A percentile compares a stretch with the other conserved stretches of the same genome.
Conservation (phyloP, 495 filamentous ascomycete species). For the Glarea lozoyensis region DNA sequence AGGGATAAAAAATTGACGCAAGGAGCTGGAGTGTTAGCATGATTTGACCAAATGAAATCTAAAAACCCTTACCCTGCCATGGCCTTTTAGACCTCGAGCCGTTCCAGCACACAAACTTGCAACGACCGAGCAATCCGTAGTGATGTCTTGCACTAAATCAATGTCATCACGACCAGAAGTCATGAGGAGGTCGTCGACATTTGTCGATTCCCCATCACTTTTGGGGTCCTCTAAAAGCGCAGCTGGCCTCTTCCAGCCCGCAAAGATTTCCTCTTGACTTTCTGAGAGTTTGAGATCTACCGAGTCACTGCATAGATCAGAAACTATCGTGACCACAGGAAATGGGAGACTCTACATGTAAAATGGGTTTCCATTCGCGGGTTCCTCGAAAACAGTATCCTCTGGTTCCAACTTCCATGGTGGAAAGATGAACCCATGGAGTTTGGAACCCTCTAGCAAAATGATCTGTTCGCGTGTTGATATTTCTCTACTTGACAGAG, state of each 20-base stretch:
- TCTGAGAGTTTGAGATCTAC: constrained; percentile 59
- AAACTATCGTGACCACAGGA: background rate
- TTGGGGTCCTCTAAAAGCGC: constrained; percentile 32
- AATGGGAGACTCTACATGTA: constrained; percentile 18
- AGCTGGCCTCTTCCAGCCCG: constrained; percentile 69
- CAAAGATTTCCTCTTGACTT: constrained; percentile 60
- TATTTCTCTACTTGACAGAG: constrained; percentile 52
- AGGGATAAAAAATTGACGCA: constrained; percentile 63
- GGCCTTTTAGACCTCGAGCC: constrained; percentile 52
- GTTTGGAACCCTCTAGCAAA: constrained; percentile 61
- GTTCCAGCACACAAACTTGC: constrained; percentile 84
- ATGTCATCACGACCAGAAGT: constrained; percentile 36
- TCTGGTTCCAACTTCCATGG: constrained; percentile 63
- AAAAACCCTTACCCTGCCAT: constrained; percentile 48
- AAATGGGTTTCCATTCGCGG: constrained; percentile 15
- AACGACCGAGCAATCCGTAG: constrained; percentile 94
- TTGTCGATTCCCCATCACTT: background rate
- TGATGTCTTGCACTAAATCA: constrained; percentile 88
- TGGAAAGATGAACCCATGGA: constrained; percentile 74
- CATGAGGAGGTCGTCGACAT: constrained; percentile 38
- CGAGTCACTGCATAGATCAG: constrained; percentile 46
- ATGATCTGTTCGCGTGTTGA: constrained; percentile 71
- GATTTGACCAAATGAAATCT: too few species aligned
- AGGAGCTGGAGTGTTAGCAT: too few species aligned
- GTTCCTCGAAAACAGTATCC: constrained; percentile 16